Evolutionary conservation across 1,284 basidiomycete genomes (phyloP).

Genomic region (Ceratobasidium sp.): DNA sequence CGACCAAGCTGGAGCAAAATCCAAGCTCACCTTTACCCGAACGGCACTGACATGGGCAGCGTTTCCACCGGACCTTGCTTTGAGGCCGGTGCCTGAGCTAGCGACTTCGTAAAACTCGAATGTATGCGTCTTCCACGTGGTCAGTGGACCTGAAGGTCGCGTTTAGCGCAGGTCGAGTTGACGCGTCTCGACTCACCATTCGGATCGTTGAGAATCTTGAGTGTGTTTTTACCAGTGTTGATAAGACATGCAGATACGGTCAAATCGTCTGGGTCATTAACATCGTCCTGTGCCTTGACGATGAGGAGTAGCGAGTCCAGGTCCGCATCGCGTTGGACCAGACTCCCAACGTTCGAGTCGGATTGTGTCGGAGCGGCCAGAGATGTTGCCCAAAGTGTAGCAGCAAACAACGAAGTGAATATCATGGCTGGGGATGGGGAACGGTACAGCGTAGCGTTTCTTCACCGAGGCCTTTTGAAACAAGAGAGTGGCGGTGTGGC

Average conservation of each 20-base stretch:
- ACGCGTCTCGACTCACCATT: constrained; percentile 17
- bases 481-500: constrained; percentile 1
- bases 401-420: constrained; percentile 1
- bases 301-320: constrained; percentile 13
- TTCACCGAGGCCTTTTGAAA: background rate
- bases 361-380: background rate
- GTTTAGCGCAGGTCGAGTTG: background rate
- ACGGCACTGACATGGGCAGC: constrained; percentile 24
- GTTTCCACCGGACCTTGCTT: constrained; percentile 1
- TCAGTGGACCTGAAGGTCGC: constrained; percentile 17
- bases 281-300: constrained; percentile 34
- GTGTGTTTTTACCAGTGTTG: constrained; percentile 32
- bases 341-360: background rate
- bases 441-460: background rate
- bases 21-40: constrained; percentile 13
- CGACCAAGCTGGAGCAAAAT: background rate
- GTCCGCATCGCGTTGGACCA: constrained; percentile 21
- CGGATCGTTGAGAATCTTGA: constrained; percentile 38
- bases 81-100: background rate
- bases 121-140: constrained; percentile 36
- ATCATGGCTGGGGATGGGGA: background rate
- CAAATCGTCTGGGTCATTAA: constrained; percentile 38
- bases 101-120: constrained; percentile 33
- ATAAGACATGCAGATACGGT: constrained; percentile 19
- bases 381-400: background rate